Evolutionary conservation across 441 rosid species (phyloP), one percentile per base, ranked within the genome.

Genomic region (Croton laevigatus): DNA sequence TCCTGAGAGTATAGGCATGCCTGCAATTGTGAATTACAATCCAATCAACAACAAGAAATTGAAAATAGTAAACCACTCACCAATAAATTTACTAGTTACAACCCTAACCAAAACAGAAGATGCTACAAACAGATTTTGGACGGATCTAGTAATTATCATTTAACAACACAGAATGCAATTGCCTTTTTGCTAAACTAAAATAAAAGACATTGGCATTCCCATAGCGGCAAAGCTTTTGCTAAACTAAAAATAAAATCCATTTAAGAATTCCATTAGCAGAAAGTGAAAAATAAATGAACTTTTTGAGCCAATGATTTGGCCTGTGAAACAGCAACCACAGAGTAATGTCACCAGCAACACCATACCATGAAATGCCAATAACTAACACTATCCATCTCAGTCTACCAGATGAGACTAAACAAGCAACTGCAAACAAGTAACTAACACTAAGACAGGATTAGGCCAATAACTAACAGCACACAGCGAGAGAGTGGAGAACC

Each of bases 1-100:
- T 91, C 86, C 83, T 79, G 71, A 69, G 98, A 95, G 81, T 87
- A 95, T 36, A 77, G 71, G 68, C 82, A 88, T 8, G 94, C 85
- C 99, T 95, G 85, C 83, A 82, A 64, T 63, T 62, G 57, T 37
- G 65, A 60, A 54, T 61, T 55, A 48, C 6, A 55, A 55, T 49
- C 16, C 44, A 12, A 37, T 64, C 20, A 57, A 19, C 19, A 19
- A 65, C 32, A 65, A 14, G 38, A 44, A 59, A 36, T 14, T 17
- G 49, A 60, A 10, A 20, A 46, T 32, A 55, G 48, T 16, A 40
- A n/a, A 54, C 4, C 22, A 8, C 12, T 20, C 44, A 52, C 32
- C 45, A 20, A 34, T 49, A 27, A 27, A 3, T 0, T 1, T 20
- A 14, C 22, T 14, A 38, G 38, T 40, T 52, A 54, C 59, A 22